Conservation (phyloP, 1,284 basidiomycete genomes). For the Pterulicium gracile region DNA sequence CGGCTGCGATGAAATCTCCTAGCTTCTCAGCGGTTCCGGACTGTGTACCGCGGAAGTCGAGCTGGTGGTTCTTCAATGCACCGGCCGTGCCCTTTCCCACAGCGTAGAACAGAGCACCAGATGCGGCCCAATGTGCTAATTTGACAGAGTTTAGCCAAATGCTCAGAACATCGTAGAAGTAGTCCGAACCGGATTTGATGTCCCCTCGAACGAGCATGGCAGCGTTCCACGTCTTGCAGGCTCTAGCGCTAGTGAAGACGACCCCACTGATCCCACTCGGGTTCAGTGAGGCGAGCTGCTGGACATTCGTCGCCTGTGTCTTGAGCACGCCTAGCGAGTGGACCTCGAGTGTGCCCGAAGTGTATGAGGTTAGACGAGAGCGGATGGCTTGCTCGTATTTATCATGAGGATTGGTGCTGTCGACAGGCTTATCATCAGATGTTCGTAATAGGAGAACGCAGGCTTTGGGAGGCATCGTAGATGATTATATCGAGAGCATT, state of each 20-base stretch:
- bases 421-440: background rate
- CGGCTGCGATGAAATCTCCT: conserved; percentile 48
- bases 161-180: no score
- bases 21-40: conserved; percentile 59
- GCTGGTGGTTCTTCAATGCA: conserved; percentile 20
- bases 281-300: conserved; percentile 32
- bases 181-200: background rate
- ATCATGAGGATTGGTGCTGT: no score
- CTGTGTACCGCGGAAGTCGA: conserved; percentile 39
- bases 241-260: conserved; percentile 62
- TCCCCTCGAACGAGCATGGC: conserved; percentile 12
- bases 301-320: conserved; percentile 41
- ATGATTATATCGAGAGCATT: no score
- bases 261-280: conserved; percentile 37
- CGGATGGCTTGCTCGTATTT: background rate
- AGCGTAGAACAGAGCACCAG: conserved; percentile 51
- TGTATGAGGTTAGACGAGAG: no score
- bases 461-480: background rate
- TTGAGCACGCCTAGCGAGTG: conserved; percentile 46
- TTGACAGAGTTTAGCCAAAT: background rate
- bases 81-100: conserved; percentile 57
- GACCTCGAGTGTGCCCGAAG: background rate
- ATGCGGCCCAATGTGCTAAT: background rate
- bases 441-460: background rate
- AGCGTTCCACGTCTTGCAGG: conserved; percentile 54